Evolutionary conservation across 2,329 filamentous ascomycete genomes (phyloP).

Genomic region (Aureobasidium sp.): DNA sequence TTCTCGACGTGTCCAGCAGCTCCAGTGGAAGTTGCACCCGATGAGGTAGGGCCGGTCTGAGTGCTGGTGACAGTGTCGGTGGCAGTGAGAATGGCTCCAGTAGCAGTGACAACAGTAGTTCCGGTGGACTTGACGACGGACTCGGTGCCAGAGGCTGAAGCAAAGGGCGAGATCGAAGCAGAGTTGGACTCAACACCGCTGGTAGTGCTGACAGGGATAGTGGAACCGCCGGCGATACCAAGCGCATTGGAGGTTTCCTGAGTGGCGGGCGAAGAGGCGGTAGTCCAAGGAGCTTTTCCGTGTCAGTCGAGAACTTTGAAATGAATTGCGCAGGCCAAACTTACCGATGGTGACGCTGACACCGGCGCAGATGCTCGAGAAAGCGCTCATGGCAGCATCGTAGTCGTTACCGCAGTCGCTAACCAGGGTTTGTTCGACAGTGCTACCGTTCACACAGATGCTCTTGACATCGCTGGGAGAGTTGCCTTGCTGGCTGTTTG

Average conservation of each 20-base stretch:
- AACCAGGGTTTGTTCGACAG: conserved; percentile 32
- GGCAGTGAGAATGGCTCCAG: not conserved
- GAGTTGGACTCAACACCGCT: conserved; percentile 17
- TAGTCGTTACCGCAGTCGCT: conserved; percentile 34
- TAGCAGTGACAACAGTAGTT: not conserved
- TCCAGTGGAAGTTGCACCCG: conserved; percentile 15
- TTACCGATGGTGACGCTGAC: conserved; percentile 35
- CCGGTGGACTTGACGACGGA: conserved; percentile 9
- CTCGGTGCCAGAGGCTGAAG: not conserved
- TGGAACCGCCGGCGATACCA: conserved; percentile 2
- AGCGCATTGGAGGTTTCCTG: conserved; percentile 17
- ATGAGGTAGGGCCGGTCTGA: not conserved
- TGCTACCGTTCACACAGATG: conserved; percentile 34
- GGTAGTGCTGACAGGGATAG: not conserved
- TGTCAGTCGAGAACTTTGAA: not conserved
- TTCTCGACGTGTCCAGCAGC: conserved; percentile 19
- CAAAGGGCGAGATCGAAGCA: conserved; percentile 12
- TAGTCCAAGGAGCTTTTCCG: conserved; percentile 23
- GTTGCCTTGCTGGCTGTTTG: conserved; percentile 31
- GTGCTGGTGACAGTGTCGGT: conserved; percentile 2
- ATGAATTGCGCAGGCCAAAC: not conserved
- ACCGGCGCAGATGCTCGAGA: conserved; percentile 34
- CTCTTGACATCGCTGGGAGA: conserved; percentile 35
- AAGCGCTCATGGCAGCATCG: conserved; percentile 33
- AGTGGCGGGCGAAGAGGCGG: conserved; percentile 24